Conservation (phyloP, 345 rosid species). For the Murraya paniculata region DNA sequence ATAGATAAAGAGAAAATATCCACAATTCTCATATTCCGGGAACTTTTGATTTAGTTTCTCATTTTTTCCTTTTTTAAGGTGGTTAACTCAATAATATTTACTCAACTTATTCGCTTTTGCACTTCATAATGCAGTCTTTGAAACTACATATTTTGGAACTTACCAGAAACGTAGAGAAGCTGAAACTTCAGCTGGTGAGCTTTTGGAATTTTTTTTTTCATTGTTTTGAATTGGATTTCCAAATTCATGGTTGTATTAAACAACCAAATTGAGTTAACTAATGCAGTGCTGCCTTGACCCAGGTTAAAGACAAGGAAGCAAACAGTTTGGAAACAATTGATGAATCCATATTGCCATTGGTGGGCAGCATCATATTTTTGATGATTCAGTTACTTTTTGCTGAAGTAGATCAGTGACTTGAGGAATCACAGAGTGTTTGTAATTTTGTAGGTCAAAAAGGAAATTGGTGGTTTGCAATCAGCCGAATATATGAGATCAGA, state of each 20-base stretch:
- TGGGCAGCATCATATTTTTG: constrained; percentile 24
- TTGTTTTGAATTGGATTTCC: constrained; percentile 1
- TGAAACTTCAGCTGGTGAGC: constrained; percentile 71
- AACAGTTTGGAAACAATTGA: constrained; percentile 31
- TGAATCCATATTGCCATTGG: constrained; percentile 36
- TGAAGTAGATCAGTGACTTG: constrained; percentile 15
- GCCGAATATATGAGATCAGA: constrained; percentile 24
- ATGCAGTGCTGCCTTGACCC: constrained; percentile 23
- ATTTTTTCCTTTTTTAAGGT: background rate
- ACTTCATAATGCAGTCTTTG: constrained; percentile 63
- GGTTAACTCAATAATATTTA: background rate
- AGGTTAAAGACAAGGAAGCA: constrained; percentile 54
- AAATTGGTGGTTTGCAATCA: constrained; percentile 19
- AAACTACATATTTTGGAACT: constrained; percentile 88
- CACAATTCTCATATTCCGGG: background rate
- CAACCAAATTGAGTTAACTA: background rate
- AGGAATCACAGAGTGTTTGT: background rate
- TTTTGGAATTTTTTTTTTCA: background rate
- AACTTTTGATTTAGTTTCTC: background rate
- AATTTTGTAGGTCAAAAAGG: constrained; percentile 39
- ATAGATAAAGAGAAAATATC: background rate
- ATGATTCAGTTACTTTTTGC: constrained; percentile 14
- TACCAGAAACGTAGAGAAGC: constrained; percentile 51
- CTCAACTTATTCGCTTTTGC: constrained; percentile 13
- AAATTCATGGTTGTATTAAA: background rate